phyloP scores from a whole-genome alignment of 192 early-diverging fungal species.

The Oehlia diaphana region DNA sequence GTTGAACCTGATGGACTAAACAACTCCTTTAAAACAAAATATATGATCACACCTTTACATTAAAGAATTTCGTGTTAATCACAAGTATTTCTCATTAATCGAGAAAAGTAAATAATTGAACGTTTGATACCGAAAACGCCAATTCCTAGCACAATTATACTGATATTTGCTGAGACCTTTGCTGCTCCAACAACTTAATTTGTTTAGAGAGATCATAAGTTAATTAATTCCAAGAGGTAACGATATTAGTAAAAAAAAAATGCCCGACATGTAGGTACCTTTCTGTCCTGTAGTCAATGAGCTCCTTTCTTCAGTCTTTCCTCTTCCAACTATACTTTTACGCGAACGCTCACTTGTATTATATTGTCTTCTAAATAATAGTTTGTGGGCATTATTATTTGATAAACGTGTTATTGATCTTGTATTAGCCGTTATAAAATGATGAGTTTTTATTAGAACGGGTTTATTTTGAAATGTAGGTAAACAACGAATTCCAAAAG shows the following conservation, averaged over 20 bases:
- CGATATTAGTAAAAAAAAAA: background rate
- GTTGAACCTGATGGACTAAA: conserved; percentile 53
- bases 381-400: background rate
- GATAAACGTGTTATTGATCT: background rate
- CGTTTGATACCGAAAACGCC: conserved; percentile 37
- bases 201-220: background rate
- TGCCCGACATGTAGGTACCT: background rate
- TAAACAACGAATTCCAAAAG: background rate
- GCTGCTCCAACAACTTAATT: conserved; percentile 50
- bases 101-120: conserved; percentile 7
- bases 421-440: background rate
- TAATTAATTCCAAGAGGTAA: background rate
- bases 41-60: conserved; percentile 37
- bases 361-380: background rate
- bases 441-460: background rate
- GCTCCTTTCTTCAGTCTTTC: background rate
- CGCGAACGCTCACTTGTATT: background rate
- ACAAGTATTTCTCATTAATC: background rate
- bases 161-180: conserved; percentile 49
- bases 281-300: background rate
- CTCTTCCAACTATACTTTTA: background rate
- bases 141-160: conserved; percentile 47
- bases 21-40: conserved; percentile 47
- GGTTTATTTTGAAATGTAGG: background rate
- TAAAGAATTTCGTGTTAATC: background rate